Evolutionary conservation across 176 grass and related monocot genomes (phyloP).

Genomic region (Elymus sibiricus): DNA sequence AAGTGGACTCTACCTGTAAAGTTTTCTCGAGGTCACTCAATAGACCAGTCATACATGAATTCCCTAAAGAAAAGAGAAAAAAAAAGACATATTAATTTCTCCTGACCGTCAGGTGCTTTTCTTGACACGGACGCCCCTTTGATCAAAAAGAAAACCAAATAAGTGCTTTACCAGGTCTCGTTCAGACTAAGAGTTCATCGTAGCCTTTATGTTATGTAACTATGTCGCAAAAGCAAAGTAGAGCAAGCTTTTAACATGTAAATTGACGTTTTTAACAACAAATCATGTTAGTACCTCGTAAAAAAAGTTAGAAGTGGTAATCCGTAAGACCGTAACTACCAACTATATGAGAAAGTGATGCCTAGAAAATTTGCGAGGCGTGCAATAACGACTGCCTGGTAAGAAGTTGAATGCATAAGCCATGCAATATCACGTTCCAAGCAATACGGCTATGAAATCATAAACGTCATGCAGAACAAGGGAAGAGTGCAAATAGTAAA

Average conservation of each 20-base stretch:
- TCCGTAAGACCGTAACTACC: neutral
- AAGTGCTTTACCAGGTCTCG: neutral
- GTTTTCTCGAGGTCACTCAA: slow-evolving; percentile 83
- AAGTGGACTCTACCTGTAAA: slow-evolving; percentile 67
- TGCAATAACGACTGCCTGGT: neutral
- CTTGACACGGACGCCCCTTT: neutral
- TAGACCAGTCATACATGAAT: slow-evolving; percentile 61
- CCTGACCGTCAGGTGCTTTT: neutral
- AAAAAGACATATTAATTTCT: slow-evolving; percentile 27
- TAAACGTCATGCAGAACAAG: neutral
- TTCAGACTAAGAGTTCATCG: neutral
- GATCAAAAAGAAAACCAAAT: neutral
- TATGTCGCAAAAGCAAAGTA: neutral
- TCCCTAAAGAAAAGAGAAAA: slow-evolving; percentile 55
- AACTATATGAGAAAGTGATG: slow-evolving; percentile 2
- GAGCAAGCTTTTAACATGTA: neutral
- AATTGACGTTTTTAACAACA: slow-evolving; percentile 1
- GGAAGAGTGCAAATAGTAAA: neutral
- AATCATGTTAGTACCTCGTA: neutral
- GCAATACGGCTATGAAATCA: too few relatives aligned
- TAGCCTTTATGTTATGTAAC: neutral
- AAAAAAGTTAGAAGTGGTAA: neutral
- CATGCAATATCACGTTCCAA: too few relatives aligned
- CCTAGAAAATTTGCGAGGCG: neutral
- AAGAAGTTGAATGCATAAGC: slow-evolving; percentile 13